phyloP scores from a whole-genome alignment of 2,329 filamentous ascomycete species.

The Cercospora citrullina region DNA sequence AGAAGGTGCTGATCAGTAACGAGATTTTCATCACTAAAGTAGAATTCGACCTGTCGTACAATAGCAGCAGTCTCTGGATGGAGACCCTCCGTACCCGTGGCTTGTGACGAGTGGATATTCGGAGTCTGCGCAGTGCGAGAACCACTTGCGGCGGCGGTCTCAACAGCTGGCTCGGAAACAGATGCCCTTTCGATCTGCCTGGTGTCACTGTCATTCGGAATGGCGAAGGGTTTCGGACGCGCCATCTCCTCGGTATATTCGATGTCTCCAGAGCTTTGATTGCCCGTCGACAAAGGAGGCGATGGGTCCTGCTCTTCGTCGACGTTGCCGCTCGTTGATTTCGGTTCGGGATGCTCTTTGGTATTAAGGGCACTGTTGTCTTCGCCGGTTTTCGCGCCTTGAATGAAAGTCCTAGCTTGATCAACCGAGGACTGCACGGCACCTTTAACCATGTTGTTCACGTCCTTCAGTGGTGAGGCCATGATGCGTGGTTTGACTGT shows the following conservation, averaged over 20 bases:
- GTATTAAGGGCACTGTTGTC: neutral
- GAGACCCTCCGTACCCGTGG: neutral
- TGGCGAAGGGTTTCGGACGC: neutral
- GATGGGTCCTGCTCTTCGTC: neutral
- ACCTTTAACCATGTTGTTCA: neutral
- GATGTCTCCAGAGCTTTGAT: neutral
- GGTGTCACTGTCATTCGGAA: neutral
- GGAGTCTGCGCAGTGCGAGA: neutral
- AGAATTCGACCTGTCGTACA: slow-evolving; percentile 49
- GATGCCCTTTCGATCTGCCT: neutral
- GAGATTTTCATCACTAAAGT: slow-evolving; percentile 53
- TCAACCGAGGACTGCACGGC: neutral
- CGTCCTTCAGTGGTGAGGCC: neutral
- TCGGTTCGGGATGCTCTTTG: neutral
- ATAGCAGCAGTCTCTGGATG: slow-evolving; percentile 31
- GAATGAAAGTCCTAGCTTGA: neutral
- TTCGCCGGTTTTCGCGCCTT: neutral
- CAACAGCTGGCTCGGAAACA: neutral
- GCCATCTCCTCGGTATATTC: neutral
- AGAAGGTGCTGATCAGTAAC: slow-evolving; percentile 46
- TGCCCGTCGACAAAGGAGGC: neutral
- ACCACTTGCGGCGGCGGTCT: neutral
- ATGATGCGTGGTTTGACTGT: neutral
- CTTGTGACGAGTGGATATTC: neutral
- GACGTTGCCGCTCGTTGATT: neutral